Conservation (phyloP, 2,329 filamentous ascomycete genomes). For the Elsinoe necatrix region DNA sequence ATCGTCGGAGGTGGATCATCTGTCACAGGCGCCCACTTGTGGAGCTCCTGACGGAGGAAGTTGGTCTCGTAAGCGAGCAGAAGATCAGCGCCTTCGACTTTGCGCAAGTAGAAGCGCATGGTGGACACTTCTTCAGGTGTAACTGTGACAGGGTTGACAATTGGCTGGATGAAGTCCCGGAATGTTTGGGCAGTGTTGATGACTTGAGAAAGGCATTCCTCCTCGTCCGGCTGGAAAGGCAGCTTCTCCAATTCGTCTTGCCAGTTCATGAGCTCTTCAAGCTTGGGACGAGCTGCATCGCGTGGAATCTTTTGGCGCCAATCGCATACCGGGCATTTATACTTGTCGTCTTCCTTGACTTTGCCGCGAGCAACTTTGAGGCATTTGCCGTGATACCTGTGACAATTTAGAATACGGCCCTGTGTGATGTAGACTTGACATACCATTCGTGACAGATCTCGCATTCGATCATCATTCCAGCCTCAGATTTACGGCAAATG, state of each 20-base stretch:
- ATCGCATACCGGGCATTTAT: conserved; percentile 96
- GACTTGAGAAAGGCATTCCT: conserved; percentile 76
- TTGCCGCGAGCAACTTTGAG: conserved; percentile 96
- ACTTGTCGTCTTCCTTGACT: conserved; percentile 96
- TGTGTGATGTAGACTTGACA: conserved; percentile 30
- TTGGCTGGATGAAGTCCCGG: conserved; percentile 68
- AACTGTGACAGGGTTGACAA: conserved; percentile 66
- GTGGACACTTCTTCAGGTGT: conserved; percentile 81
- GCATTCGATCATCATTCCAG: conserved; percentile 99
- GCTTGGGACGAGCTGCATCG: conserved; percentile 87
- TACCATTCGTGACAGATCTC: conserved; percentile 97
- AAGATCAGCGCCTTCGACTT: conserved; percentile 94
- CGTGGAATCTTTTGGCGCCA: conserved; percentile 95
- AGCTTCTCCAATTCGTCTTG: conserved; percentile 70
- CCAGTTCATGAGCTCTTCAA: conserved; percentile 80
- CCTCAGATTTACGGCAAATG: conserved; percentile 86
- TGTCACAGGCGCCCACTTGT: conserved; percentile 89
- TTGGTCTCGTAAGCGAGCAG: conserved; percentile 91
- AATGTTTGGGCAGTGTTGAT: conserved; percentile 79
- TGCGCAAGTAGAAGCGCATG: conserved; percentile 89
- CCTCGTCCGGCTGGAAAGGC: conserved; percentile 94
- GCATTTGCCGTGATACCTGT: conserved; percentile 93
- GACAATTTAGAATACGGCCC: conserved; percentile 23
- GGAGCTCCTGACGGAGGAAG: conserved; percentile 89
- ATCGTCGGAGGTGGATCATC: conserved; percentile 76